phyloP scores from a whole-genome alignment of 495 filamentous ascomycete species.

The Monascus purpureus region DNA sequence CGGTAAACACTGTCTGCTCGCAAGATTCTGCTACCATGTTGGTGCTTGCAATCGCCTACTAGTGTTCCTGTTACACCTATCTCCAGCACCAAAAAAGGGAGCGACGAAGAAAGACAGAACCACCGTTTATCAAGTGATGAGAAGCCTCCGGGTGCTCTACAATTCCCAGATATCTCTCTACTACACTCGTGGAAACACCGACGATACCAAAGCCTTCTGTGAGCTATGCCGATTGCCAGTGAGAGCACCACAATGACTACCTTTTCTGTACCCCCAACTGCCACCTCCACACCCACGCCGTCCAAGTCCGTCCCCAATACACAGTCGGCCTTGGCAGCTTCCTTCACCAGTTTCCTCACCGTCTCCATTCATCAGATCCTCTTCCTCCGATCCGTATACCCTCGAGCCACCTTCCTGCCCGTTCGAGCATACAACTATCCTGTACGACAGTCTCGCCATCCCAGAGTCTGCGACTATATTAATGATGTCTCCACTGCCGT shows the following conservation, averaged over 20 bases:
- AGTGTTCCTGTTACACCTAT: too few species aligned
- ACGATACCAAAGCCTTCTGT: conserved; percentile 20
- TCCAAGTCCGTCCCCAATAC: conserved; percentile 30
- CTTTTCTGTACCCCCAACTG: conserved; percentile 20
- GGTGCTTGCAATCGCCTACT: too few species aligned
- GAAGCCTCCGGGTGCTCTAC: conserved; percentile 35
- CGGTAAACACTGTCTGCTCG: too few species aligned
- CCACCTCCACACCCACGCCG: conserved; percentile 9
- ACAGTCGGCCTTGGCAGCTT: conserved; percentile 32
- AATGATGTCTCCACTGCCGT: conserved; percentile 68
- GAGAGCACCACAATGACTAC: conserved; percentile 36
- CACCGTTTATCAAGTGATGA: too few species aligned
- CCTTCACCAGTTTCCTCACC: conserved; percentile 60
- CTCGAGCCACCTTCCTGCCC: conserved; percentile 61
- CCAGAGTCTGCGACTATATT: conserved; percentile 84
- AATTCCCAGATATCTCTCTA: conserved; percentile 23
- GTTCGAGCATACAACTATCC: conserved; percentile 78
- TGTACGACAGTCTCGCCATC: conserved; percentile 80
- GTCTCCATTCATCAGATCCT: conserved; percentile 89
- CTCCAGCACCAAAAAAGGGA: too few species aligned
- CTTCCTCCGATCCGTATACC: conserved; percentile 76
- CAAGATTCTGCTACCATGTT: too few species aligned
- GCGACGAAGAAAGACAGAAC: too few species aligned
- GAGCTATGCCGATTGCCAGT: conserved; percentile 37
- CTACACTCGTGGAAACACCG: conserved; percentile 21